Conservation (phyloP, 441 rosid species). For the Flueggea neowawraea region DNA sequence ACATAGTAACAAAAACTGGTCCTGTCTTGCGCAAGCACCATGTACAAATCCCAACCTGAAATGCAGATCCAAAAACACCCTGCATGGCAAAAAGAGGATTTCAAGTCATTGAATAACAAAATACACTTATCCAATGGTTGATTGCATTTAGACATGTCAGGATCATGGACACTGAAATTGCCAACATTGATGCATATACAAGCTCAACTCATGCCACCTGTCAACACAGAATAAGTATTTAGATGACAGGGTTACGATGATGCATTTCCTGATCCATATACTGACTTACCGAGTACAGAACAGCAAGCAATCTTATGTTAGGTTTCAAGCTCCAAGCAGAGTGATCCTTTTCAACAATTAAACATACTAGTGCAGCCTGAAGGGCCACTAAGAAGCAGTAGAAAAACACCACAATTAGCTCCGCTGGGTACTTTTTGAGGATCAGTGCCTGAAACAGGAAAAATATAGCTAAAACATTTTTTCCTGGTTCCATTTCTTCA, state of each 20-base stretch:
- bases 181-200: no score
- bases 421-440: constrained; percentile 52
- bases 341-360: constrained; percentile 35
- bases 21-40: constrained; percentile 65
- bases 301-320: constrained; percentile 30
- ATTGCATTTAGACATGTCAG: no score
- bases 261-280: neutral
- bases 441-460: constrained; percentile 35
- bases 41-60: constrained; percentile 51
- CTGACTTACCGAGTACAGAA: constrained; percentile 45
- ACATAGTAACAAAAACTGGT: constrained; percentile 68
- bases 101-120: neutral
- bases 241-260: no score
- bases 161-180: no score
- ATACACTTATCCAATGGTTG: no score
- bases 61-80: constrained; percentile 60
- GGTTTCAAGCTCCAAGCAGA: constrained; percentile 51
- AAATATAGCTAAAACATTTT: constrained; percentile 6
- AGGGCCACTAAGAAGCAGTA: constrained; percentile 54
- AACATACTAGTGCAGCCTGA: constrained; percentile 43
- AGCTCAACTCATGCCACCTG: no score
- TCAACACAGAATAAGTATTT: no score
- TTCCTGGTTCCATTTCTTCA: neutral
- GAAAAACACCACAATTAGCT: constrained; percentile 44
- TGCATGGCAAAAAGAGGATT: constrained; percentile 9